A percentile compares a stretch with the other conserved stretches of the same genome.
Evolutionary conservation across 495 filamentous ascomycete genomes (phyloP).

Genomic region (Hypoxylon crocopeplum): DNA sequence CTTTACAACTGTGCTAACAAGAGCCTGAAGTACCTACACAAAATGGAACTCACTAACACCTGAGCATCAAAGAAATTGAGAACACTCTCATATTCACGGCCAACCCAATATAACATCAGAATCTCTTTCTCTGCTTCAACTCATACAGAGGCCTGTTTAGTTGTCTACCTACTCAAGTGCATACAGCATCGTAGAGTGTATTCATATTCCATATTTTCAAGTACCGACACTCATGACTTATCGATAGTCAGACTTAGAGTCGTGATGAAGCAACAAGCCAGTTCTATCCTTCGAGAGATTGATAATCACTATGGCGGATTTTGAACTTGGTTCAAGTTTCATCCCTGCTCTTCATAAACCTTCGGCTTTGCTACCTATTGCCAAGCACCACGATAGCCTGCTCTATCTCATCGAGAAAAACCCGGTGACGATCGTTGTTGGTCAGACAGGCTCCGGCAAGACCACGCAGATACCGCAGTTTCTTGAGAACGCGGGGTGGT

Average conservation of each 20-base stretch:
- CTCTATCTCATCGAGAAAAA: conserved; percentile 78
- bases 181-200: too few species aligned
- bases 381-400: conserved; percentile 74
- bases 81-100: too few species aligned
- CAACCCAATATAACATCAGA: too few species aligned
- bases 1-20: too few species aligned
- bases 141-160: too few species aligned
- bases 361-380: conserved; percentile 76
- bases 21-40: too few species aligned
- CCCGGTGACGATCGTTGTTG: conserved; percentile 83
- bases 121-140: too few species aligned
- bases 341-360: conserved; percentile 82
- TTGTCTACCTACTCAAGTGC: too few species aligned
- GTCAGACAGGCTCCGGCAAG: conserved; percentile 91
- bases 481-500: conserved; percentile 89
- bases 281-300: not conserved
- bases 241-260: not conserved
- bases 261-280: not conserved
- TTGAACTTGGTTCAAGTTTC: conserved; percentile 68
- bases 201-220: too few species aligned
- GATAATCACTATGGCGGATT: conserved; percentile 54
- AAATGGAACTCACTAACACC: too few species aligned
- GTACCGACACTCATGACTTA: too few species aligned
- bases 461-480: conserved; percentile 91
- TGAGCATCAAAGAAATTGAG: too few species aligned